Base-by-base conservation (phyloP, 2,329 filamentous ascomycete species). In the Aspergillus tamarii region DNA sequence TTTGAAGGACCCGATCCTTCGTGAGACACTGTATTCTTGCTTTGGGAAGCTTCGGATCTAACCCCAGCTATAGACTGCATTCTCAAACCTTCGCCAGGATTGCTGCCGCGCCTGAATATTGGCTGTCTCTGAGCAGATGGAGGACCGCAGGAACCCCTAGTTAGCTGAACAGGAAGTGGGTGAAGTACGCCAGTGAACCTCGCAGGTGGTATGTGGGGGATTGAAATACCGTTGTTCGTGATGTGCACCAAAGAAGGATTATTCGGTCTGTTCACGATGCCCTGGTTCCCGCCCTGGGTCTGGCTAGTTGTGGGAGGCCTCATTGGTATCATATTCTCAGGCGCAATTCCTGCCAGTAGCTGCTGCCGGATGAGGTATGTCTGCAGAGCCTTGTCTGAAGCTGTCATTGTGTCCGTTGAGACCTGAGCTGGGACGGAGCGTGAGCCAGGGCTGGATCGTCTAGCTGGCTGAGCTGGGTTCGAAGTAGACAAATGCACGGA, bases 311-410 rank as follows among this genome's bases (percentile, higher is more conserved):
- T 28, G 12, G 30, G 46, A n/a, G 34, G 43, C 32, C 39, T 34
- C 61, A 75, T 72, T 4, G 61, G 59, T 32, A 72, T 62, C 32
- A 76, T 46, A 10, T 71, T 23, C 6, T 72, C 59, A 5, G 63
- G 67, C 1, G 66, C 58, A 30, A 77, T 69, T 4, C 75, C 75
- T 11, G 68, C 73, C 11, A 75, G 21, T 8, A 71, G 55, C 59
- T 77, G 75, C 59, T 74, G 70, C 6, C 70, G 70, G 46, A 76
- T 65, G 16, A 77, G 65, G 52, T 70, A 73, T 6, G 61, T 64
- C 36, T 75, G 72, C 11, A 77, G 53, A 12, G 61, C 48, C 2
- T 65, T 34, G 7, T 63, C 57, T n/a, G 56, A 26, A 12, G 16
- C 39, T 48, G 59, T 23, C n/a, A 12, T 26, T 45, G 4, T 45